Conservation (phyloP, 108 stramenopile genomes). For the Chaetoceros muelleri region DNA sequence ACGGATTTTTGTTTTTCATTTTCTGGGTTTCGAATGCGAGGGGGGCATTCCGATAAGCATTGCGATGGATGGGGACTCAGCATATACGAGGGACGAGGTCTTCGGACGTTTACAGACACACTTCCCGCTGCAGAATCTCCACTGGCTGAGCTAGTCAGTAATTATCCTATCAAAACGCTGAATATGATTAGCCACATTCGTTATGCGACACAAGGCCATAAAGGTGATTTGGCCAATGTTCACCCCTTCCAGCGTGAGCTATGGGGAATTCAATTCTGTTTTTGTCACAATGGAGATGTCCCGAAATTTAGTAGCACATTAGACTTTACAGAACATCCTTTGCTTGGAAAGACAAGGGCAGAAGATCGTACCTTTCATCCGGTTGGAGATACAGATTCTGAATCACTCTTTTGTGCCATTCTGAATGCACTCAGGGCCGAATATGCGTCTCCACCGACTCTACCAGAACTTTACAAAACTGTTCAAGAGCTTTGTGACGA, state of each 20-base stretch:
- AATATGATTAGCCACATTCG: conserved; percentile 91
- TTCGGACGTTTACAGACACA: conserved; percentile 67
- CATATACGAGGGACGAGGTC: conserved; percentile 75
- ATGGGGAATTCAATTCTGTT: conserved; percentile 73
- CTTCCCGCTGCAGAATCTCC: conserved; percentile 53
- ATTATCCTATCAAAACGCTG: conserved; percentile 67
- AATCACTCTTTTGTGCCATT: conserved; percentile 86
- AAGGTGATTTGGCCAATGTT: conserved; percentile 72
- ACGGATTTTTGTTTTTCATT: conserved; percentile 80
- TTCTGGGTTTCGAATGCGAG: conserved; percentile 55
- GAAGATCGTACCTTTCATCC: conserved; percentile 36
- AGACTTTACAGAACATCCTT: neutral
- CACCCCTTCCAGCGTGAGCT: conserved; percentile 84
- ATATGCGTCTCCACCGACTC: conserved; percentile 56
- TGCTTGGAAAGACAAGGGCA: conserved; percentile 28
- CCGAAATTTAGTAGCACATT: conserved; percentile 38
- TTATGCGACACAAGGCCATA: conserved; percentile 72
- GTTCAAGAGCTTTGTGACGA: conserved; percentile 51
- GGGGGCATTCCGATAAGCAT: conserved; percentile 75
- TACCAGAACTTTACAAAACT: conserved; percentile 66
- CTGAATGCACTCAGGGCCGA: conserved; percentile 71
- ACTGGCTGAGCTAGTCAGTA: conserved; percentile 58
- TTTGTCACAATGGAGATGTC: conserved; percentile 90
- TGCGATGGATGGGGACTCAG: conserved; percentile 77
- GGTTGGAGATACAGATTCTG: conserved; percentile 87